Evolutionary conservation across 768 basidiomycete genomes (phyloP).

Genomic region (Phylloporus sp.): DNA sequence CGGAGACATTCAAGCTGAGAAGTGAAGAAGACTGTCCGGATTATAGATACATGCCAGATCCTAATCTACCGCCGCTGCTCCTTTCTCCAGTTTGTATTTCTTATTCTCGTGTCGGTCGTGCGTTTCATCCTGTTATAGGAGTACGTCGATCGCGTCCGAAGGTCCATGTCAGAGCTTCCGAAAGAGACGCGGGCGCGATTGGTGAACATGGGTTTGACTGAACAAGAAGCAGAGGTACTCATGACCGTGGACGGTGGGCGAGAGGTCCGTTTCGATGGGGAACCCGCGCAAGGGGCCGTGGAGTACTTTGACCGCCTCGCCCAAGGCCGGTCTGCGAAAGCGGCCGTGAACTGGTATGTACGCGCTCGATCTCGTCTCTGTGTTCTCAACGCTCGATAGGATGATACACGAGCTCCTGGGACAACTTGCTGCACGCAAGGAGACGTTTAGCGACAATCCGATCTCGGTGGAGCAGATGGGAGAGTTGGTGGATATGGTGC

Average conservation of each 20-base stretch:
- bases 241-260: slow-evolving; percentile 64
- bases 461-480: slow-evolving; percentile 64
- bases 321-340: slow-evolving; percentile 53
- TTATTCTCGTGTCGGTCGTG: background rate
- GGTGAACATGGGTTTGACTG: slow-evolving; percentile 46
- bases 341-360: slow-evolving; percentile 79
- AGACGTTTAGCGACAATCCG: slow-evolving; percentile 53
- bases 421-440: slow-evolving; percentile 56
- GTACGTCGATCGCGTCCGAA: slow-evolving; percentile 50
- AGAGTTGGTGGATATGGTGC: slow-evolving; percentile 72
- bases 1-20: slow-evolving; percentile 76
- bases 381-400: slow-evolving; percentile 44
- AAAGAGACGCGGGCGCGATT: slow-evolving; percentile 56
- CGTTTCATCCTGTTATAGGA: slow-evolving; percentile 37
- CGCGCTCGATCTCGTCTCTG: background rate
- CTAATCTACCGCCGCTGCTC: slow-evolving; percentile 76
- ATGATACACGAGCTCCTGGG: slow-evolving; percentile 85
- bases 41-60: slow-evolving; percentile 97
- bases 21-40: slow-evolving; percentile 94
- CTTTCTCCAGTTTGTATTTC: slow-evolving; percentile 42
- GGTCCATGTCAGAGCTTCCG: slow-evolving; percentile 73
- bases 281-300: slow-evolving; percentile 48
- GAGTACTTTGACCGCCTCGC: slow-evolving; percentile 76
- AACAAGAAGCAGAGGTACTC: slow-evolving; percentile 69
- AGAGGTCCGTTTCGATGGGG: slow-evolving; percentile 61